Evolutionary conservation across 1,139 yeast genomes (phyloP), one percentile per base, ranked within the genome.

Genomic region (Blastobotrys raffinosifermentans): DNA sequence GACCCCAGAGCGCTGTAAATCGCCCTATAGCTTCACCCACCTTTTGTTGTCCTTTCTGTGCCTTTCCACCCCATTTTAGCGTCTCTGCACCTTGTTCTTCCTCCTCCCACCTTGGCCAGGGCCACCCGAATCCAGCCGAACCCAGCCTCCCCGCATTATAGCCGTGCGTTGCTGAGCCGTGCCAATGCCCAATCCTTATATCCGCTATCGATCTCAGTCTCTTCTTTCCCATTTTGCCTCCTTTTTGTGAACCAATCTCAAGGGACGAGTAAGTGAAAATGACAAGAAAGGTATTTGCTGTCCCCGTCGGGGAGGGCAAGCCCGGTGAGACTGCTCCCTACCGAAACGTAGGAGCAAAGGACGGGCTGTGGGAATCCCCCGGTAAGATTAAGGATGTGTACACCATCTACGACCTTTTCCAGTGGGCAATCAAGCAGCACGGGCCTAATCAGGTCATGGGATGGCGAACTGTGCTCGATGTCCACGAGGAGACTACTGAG

Each of bases 291-390:
- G 51, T 54, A 45, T 65, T 67, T 18, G 70, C 73, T 41, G 89
- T 83, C 26, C 77, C 79, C 26, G 93, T 84, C 25, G 94, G 94
- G 26, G 80, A 81, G 42, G 89, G 91, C 27, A 75, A 74, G 53
- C 73, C 75, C 8, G 93, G 94, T 44, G 96, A 89, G 66, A 83
- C 96, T 19, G 94, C 95, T 3, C 94, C 94, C 47, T 77, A 94
- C 66, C 78, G 95, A 67, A 82, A 76, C 55, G 67, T 70, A 42
- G 76, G 41, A 39, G 77, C 76, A 40, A 76, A 75, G 49, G 73
- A 73, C 32, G 81, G 66, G 3, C 58, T 70, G 16, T 49, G 58
- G 53, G 40, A 39, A 9, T 41, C 53, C n/a, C 71, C 71, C 3
- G 54, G 50, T 21, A 45, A 51, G 38, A 50, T 48, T 35, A 54